These are phyloP conservation scores for Rutstroemia sp. DNA, from an alignment of 2,329 filamentous ascomycete species.

Conservation along the genomic window DNA sequence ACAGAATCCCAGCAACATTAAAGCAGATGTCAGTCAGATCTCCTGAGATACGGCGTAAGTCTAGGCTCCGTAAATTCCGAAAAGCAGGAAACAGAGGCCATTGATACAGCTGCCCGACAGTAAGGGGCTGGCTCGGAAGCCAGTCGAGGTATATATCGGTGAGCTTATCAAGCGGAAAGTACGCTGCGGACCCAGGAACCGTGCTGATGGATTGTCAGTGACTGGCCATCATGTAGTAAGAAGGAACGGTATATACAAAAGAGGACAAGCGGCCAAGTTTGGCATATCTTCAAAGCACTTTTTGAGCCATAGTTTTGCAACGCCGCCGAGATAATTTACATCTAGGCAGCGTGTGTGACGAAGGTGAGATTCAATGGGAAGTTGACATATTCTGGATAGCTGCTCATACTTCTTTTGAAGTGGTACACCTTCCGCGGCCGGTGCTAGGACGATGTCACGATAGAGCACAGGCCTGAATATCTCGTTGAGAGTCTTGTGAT, in stretches of 20 bases:
- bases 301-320: neutral
- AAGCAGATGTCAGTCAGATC: neutral
- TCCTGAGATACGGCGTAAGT: neutral
- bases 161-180: neutral
- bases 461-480: neutral
- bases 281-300: neutral
- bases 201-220: neutral
- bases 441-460: neutral
- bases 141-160: neutral
- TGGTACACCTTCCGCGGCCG: too few species aligned
- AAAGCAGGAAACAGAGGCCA: neutral
- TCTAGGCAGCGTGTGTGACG: neutral
- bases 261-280: neutral
- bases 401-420: neutral
- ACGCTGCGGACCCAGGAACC: neutral
- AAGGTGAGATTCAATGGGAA: neutral
- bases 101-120: neutral
- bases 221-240: neutral
- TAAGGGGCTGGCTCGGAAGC: rapidly evolving
- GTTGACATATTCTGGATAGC: neutral
- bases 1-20: neutral
- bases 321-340: neutral
- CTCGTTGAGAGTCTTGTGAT: constrained; percentile 1
- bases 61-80: neutral
- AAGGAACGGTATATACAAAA: neutral